Evolutionary conservation across 2,329 filamentous ascomycete genomes (phyloP).

Genomic region (Ophiostoma populinum): DNA sequence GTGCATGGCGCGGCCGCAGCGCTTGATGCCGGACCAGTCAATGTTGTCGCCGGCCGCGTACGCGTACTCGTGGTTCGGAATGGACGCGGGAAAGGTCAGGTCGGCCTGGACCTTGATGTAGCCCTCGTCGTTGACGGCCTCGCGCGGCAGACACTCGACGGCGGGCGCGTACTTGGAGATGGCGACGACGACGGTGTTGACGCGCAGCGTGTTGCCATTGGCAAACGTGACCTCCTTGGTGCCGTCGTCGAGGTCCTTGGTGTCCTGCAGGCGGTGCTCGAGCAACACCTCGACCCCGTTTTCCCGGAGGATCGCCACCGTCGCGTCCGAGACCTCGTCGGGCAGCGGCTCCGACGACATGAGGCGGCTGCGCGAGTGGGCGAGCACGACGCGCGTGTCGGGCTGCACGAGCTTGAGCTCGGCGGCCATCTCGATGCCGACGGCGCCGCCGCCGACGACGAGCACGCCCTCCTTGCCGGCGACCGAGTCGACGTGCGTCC

Average conservation of each 20-base stretch:
- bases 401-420: constrained; percentile 57
- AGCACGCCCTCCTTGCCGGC: constrained; percentile 41
- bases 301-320: constrained; percentile 39
- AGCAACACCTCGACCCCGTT: constrained; percentile 49
- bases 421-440: constrained; percentile 67
- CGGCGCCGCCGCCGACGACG: constrained; percentile 62
- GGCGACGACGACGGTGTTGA: constrained; percentile 52
- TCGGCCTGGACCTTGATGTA: constrained; percentile 46
- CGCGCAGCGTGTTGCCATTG: constrained; percentile 39
- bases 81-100: constrained; percentile 33
- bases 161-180: constrained; percentile 46
- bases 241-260: constrained; percentile 26
- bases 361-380: constrained; percentile 54
- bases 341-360: constrained; percentile 59
- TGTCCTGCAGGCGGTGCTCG: constrained; percentile 35
- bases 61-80: constrained; percentile 42
- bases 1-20: constrained; percentile 59
- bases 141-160: constrained; percentile 41
- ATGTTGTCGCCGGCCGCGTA: constrained; percentile 55
- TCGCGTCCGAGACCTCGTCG: constrained; percentile 47
- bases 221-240: constrained; percentile 36
- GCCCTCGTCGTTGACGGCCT: constrained; percentile 43
- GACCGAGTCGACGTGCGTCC: constrained; percentile 39
- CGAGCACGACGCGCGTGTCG: constrained; percentile 47
- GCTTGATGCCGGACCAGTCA: constrained; percentile 63